Conservation (phyloP, 352 stramenopile species). For the Plasmopara halstedii region DNA sequence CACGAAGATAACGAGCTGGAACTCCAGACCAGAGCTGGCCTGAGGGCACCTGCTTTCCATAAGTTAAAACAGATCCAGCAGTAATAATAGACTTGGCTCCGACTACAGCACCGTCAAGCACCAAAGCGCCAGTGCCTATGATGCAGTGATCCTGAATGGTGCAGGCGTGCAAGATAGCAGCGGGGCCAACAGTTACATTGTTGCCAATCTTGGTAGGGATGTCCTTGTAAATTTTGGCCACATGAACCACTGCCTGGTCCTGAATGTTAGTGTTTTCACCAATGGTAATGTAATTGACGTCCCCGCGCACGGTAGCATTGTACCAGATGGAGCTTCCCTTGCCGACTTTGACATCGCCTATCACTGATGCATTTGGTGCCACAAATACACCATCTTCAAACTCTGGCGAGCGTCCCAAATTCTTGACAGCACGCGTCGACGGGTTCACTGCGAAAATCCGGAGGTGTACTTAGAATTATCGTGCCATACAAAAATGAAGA, state of each 20-base stretch:
- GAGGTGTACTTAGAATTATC: not conserved
- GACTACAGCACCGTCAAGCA: conserved; percentile 87
- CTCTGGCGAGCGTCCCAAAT: conserved; percentile 51
- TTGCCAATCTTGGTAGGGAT: conserved; percentile 87
- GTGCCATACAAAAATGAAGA: not conserved
- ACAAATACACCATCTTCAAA: conserved; percentile 73
- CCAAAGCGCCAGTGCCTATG: conserved; percentile 87
- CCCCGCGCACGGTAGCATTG: conserved; percentile 84
- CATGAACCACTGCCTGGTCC: conserved; percentile 90
- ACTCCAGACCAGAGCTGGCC: conserved; percentile 86
- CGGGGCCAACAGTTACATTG: conserved; percentile 86
- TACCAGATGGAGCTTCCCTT: conserved; percentile 91
- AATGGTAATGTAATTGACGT: conserved; percentile 91
- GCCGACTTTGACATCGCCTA: conserved; percentile 90
- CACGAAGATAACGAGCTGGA: conserved; percentile 73
- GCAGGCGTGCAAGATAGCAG: conserved; percentile 87
- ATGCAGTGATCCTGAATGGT: conserved; percentile 89
- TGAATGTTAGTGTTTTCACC: conserved; percentile 91
- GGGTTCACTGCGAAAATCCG: conserved; percentile 51
- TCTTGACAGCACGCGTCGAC: conserved; percentile 71
- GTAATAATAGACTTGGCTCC: conserved; percentile 86
- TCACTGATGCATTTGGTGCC: conserved; percentile 88
- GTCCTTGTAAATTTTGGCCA: conserved; percentile 90
- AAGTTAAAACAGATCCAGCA: conserved; percentile 84
- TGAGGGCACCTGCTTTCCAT: conserved; percentile 80